Evolutionary conservation across 768 basidiomycete species (phyloP).

Genomic region (Russula sp.): DNA sequence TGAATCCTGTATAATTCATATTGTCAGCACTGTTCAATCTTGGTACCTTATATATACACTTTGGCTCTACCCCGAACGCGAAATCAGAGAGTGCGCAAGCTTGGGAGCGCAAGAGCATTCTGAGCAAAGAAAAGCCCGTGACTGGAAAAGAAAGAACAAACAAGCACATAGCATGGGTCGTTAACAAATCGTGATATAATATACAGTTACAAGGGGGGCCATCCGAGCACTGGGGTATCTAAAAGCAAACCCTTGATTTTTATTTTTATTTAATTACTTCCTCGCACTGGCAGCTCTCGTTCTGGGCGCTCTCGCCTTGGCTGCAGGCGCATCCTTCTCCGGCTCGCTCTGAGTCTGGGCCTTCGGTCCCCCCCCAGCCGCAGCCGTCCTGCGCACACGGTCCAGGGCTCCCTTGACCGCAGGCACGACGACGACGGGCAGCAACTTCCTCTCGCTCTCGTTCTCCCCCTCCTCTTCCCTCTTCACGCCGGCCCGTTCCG

Average conservation of each 20-base stretch:
- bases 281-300: constrained; percentile 18
- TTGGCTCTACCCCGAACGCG: no score
- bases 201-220: neutral
- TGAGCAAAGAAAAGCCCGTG: no score
- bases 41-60: no score
- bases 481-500: constrained; percentile 22
- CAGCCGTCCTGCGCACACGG: constrained; percentile 12
- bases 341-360: constrained; percentile 17
- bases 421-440: neutral
- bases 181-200: neutral
- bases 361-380: constrained; percentile 4
- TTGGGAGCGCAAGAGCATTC: no score
- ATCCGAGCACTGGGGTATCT: neutral
- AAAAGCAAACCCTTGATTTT: neutral
- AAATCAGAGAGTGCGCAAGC: no score
- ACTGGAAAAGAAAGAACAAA: no score
- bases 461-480: constrained; percentile 20
- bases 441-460: no score
- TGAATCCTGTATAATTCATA: no score
- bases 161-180: neutral
- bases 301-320: constrained; percentile 23
- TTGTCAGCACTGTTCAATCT: no score
- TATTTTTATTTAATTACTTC: neutral
- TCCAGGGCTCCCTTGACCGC: neutral
- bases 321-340: constrained; percentile 20